phyloP scores from a whole-genome alignment of 371 early-diverging fungal genomes.

The Lichtheimia hyalospora region DNA sequence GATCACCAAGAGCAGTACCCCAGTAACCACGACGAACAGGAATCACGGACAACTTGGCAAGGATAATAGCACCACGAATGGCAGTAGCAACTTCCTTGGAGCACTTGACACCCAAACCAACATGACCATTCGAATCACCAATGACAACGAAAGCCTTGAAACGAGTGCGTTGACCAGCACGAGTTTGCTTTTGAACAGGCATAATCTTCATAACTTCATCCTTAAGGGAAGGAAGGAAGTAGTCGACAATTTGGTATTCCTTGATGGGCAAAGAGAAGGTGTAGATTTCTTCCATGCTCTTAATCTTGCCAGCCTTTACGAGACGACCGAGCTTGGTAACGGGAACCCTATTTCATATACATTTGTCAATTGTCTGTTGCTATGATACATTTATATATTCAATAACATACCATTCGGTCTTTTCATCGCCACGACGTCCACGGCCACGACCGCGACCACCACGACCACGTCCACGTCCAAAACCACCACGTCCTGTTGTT shows the following conservation, averaged over 20 bases:
- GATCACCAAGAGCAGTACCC: constrained; percentile 96
- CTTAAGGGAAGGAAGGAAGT: constrained; percentile 95
- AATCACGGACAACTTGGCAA: constrained; percentile 98
- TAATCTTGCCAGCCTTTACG: constrained; percentile 92
- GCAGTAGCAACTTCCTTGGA: constrained; percentile 99
- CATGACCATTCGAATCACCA: constrained; percentile 98
- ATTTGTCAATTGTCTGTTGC: no score
- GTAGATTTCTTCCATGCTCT: constrained; percentile 95
- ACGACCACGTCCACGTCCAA: constrained; percentile 86
- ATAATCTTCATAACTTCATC: constrained; percentile 99
- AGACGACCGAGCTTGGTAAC: constrained; percentile 98
- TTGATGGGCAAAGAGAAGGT: constrained; percentile 98
- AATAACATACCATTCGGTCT: constrained; percentile 79
- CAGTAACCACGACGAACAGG: constrained; percentile 99
- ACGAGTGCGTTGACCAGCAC: constrained; percentile 99
- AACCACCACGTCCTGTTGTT: constrained; percentile 70
- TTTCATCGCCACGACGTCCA: constrained; percentile 84
- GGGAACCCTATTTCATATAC: no score
- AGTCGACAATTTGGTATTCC: constrained; percentile 99
- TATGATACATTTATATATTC: no score
- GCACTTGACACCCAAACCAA: constrained; percentile 99
- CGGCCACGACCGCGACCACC: constrained; percentile 79
- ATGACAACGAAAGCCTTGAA: constrained; percentile 99
- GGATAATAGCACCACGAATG: constrained; percentile 98
- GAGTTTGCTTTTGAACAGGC: constrained; percentile 99